Evolutionary conservation across 169 alveolate genomes (phyloP).

Genomic region (Plasmodium sp.): DNA sequence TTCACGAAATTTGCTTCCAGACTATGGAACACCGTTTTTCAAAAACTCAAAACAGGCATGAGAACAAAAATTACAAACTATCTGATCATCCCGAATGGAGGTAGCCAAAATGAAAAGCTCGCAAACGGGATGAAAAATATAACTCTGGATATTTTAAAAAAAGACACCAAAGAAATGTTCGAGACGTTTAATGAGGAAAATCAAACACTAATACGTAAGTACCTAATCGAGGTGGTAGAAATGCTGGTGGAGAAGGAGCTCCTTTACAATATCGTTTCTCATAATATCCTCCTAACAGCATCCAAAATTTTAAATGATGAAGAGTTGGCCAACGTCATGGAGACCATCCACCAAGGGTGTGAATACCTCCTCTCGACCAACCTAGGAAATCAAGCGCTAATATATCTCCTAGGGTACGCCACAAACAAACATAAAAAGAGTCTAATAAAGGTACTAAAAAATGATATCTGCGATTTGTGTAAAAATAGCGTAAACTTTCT

Average conservation of each 20-base stretch:
- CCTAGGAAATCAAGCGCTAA: conserved; percentile 63
- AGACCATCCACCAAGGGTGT: conserved; percentile 71
- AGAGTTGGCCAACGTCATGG: conserved; percentile 48
- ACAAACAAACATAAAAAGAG: conserved; percentile 71
- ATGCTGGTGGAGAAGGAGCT: conserved; percentile 58
- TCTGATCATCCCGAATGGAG: conserved; percentile 35
- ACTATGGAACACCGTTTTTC: conserved; percentile 61
- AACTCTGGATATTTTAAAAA: conserved; percentile 26
- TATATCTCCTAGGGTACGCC: conserved; percentile 56
- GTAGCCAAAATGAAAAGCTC: neutral
- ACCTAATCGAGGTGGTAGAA: conserved; percentile 52
- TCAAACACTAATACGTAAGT: conserved; percentile 2
- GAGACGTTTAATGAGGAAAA: conserved; percentile 25
- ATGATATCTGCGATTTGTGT: conserved; percentile 42
- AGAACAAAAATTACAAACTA: conserved; percentile 26
- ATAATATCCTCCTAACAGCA: conserved; percentile 23
- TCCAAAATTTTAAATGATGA: conserved; percentile 18
- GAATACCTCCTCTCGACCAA: conserved; percentile 66
- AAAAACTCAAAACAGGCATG: conserved; percentile 22
- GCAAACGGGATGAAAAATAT: conserved; percentile 8
- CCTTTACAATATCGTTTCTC: conserved; percentile 51
- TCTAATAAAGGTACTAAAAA: conserved; percentile 57
- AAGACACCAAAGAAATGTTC: conserved; percentile 29
- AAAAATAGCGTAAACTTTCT: conserved; percentile 63
- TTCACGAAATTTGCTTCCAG: conserved; percentile 65